A percentile compares a stretch with the other conserved stretches of the same genome.
Evolutionary conservation across 2,329 filamentous ascomycete species (phyloP).

Genomic region (Teratosphaeria viscida): DNA sequence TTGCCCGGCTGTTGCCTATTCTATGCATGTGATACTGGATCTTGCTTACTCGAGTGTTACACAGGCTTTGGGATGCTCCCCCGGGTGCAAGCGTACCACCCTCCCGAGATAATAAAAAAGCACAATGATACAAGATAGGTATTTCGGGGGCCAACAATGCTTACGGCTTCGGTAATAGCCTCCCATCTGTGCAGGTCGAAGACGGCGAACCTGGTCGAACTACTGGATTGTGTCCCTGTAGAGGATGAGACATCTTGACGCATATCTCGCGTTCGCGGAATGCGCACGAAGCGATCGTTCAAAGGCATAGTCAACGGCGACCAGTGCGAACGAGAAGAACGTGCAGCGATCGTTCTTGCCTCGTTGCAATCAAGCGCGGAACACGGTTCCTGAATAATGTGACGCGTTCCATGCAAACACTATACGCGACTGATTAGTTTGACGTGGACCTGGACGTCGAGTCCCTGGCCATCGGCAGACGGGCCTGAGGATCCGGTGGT

Average conservation of each 20-base stretch:
- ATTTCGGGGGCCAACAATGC: not conserved
- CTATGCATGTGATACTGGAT: not conserved
- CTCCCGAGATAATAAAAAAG: not conserved
- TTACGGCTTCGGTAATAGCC: not conserved
- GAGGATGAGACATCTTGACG: not conserved
- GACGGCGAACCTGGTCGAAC: not conserved
- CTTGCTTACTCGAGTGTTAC: not conserved
- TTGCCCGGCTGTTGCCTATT: conserved; percentile 1
- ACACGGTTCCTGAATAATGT: not conserved
- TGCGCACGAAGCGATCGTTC: not conserved
- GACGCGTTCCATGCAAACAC: not conserved
- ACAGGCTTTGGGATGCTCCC: not conserved
- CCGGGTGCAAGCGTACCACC: not conserved
- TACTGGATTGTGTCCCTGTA: not conserved
- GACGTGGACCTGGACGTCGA: not conserved
- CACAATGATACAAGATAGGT: not conserved
- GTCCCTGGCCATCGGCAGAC: not conserved
- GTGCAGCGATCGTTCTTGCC: not conserved
- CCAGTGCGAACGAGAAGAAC: not conserved
- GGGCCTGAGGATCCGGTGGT: not conserved
- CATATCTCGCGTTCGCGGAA: not conserved
- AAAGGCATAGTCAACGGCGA: not conserved
- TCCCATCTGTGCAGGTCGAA: not conserved
- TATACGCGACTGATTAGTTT: not conserved
- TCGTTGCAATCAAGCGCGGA: not conserved